Base-by-base conservation (phyloP, 2,329 filamentous ascomycete genomes). In the Rutstroemia sydowiana region DNA sequence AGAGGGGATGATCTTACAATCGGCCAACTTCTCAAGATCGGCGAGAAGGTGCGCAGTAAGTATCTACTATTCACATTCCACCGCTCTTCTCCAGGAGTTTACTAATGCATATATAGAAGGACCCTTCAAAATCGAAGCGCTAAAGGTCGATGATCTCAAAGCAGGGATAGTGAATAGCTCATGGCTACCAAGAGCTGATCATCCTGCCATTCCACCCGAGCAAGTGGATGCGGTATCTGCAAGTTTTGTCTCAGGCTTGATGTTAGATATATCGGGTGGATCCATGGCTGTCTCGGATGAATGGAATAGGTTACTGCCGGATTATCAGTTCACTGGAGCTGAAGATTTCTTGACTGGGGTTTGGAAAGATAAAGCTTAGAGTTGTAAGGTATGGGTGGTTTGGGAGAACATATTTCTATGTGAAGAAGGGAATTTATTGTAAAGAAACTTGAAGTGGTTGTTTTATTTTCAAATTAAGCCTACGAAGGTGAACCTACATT, bases 71-170 rank as follows among this genome's bases (percentile, higher is more conserved):
- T 11, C 14, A 11, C 14, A 13, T 34, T 13, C 14, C 13, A 34
- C 14, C 14, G n/a, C n/a, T n/a, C n/a, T n/a, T 11, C 14, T 11
- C 14, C 14, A n/a, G 13, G 13, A 11, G 32, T 4, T 34, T 63
- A 11, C 16, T 64, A 2, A 61, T 45, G 48, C 36, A 6, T 30
- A 34, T 34, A 16, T 39, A 71, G 68, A 67, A 9, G 43, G 55
- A 3, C 53, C 66, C 7, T 75, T 76, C 48, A 49, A 55, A 0
- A 58, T 78, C 13, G 73, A 78, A 3, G 68, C 67, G 16, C 64
- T 80, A 1, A 69, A 67, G 32, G 47, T 69, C 1, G 68, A 71
- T 45, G 76, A 81, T 58, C 70, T 81, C 6, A 62, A 72, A 57
- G 68, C 64, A 3, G 75, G 74, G 8, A 51, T 55, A 11, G 56